Percentiles rank a stretch among this genome's conserved stretches.
Conservation (phyloP, 306 rosid genomes). For the Hippophae tibetana region DNA sequence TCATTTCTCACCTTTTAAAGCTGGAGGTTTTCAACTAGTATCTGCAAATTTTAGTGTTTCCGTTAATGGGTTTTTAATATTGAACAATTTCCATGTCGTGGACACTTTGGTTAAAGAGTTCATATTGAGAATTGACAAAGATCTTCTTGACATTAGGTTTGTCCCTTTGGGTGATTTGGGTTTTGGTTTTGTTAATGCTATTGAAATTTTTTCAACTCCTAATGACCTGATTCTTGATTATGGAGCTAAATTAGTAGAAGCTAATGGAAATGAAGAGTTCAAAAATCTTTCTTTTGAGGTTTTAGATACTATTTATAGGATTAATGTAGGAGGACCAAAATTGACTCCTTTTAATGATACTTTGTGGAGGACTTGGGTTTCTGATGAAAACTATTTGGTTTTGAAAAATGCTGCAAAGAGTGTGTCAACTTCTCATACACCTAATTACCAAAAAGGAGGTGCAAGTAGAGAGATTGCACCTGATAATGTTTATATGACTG, state of each 20-base stretch:
- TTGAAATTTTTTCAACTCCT: slow-evolving; percentile 80
- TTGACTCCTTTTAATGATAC: slow-evolving; percentile 89
- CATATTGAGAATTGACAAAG: slow-evolving; percentile 36
- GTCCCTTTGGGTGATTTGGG: slow-evolving; percentile 35
- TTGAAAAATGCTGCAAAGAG: slow-evolving; percentile 59
- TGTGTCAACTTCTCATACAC: slow-evolving; percentile 41
- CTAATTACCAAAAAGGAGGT: slow-evolving; percentile 62
- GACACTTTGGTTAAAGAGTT: slow-evolving; percentile 47
- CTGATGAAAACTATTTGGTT: slow-evolving; percentile 64
- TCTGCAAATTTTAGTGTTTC: slow-evolving; percentile 56
- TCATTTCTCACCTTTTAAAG: slow-evolving; percentile 67
- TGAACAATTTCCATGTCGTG: slow-evolving; percentile 21
- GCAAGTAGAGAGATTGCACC: slow-evolving; percentile 70
- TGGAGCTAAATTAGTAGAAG: slow-evolving; percentile 51
- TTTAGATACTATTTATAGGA: slow-evolving; percentile 68
- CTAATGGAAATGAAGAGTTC: slow-evolving; percentile 36
- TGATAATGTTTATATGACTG: slow-evolving; percentile 78
- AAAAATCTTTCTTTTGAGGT: slow-evolving; percentile 48
- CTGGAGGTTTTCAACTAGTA: slow-evolving; percentile 36
- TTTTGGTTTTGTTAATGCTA: slow-evolving; percentile 61
- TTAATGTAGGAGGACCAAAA: slow-evolving; percentile 72
- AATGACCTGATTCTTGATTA: slow-evolving; percentile 48
- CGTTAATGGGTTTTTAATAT: slow-evolving; percentile 35
- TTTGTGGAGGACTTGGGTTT: slow-evolving; percentile 90
- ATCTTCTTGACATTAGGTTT: slow-evolving; percentile 44